phyloP scores from a whole-genome alignment of 108 stramenopile genomes.

The Nannochloropsis salina region DNA sequence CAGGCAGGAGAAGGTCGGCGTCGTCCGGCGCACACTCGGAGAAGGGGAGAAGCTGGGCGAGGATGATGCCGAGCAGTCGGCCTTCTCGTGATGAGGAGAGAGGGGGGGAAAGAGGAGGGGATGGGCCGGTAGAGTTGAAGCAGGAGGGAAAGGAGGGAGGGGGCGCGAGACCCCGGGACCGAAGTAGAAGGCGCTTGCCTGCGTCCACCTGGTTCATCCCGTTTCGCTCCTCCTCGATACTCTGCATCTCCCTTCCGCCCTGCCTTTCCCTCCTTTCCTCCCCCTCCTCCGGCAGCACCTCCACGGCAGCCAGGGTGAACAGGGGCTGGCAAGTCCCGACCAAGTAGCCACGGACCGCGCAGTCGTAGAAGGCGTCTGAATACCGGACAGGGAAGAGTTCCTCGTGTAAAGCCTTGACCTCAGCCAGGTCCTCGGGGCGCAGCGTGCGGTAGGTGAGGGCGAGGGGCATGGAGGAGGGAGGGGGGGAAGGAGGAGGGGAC shows the following conservation, averaged over 20 bases:
- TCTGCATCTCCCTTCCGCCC: not conserved
- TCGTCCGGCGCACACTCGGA: not conserved
- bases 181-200: not conserved
- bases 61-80: not conserved
- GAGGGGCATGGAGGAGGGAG: not conserved
- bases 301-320: not conserved
- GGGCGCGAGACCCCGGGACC: not conserved
- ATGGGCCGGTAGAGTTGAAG: not conserved
- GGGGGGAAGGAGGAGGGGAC: not conserved
- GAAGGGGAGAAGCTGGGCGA: not conserved
- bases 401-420: not conserved
- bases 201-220: not conserved
- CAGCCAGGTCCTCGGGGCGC: not conserved
- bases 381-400: not conserved
- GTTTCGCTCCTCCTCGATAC: not conserved
- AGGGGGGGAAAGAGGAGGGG: not conserved
- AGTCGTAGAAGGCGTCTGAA: not conserved
- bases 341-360: not conserved
- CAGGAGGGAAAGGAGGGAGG: not conserved
- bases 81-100: not conserved
- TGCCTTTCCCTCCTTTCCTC: not conserved
- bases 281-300: not conserved
- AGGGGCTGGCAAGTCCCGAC: not conserved
- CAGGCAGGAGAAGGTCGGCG: not conserved
- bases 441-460: not conserved